These are phyloP conservation scores for Tardiomyces blankii DNA, from an alignment of 1,139 yeast genomes.

Conservation along the genomic window DNA sequence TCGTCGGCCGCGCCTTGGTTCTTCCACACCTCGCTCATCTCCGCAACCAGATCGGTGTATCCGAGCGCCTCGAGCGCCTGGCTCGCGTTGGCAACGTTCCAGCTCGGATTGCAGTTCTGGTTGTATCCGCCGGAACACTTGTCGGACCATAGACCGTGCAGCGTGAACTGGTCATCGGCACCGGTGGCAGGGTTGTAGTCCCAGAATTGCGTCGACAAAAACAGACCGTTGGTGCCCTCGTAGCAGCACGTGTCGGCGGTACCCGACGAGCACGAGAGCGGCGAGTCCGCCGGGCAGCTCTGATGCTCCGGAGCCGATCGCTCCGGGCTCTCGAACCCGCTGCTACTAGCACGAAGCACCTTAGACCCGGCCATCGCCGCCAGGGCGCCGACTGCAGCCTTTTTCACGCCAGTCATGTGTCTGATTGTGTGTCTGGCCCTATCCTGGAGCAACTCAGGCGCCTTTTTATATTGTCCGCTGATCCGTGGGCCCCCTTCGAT, in stretches of 20 bases:
- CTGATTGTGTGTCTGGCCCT: too few relatives aligned
- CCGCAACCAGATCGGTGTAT: conserved; percentile 42
- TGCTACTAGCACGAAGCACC: not conserved
- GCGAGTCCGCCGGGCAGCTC: conserved; percentile 53
- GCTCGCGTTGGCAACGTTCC: conserved; percentile 46
- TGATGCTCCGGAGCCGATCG: conserved; percentile 11
- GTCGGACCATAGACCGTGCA: conserved; percentile 85
- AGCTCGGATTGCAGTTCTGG: conserved; percentile 60
- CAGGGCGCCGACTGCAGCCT: not conserved
- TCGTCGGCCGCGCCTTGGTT: conserved; percentile 67
- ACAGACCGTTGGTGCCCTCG: conserved; percentile 79
- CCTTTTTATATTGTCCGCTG: too few relatives aligned
- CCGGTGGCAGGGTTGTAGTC: conserved; percentile 81
- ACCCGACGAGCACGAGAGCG: conserved; percentile 44
- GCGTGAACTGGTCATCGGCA: conserved; percentile 64
- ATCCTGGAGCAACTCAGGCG: too few relatives aligned
- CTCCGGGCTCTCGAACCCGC: not conserved
- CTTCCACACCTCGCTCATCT: conserved; percentile 64
- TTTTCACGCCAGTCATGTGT: not conserved
- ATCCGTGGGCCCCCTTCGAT: too few relatives aligned
- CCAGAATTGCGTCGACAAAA: conserved; percentile 90
- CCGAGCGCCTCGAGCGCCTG: conserved; percentile 39
- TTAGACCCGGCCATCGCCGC: not conserved
- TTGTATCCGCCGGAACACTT: conserved; percentile 64
- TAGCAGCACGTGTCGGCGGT: conserved; percentile 56